Evolutionary conservation across 805 yeast species (phyloP), one percentile per base, ranked within the genome.

Genomic region (Maudiozyma serrabonitensis): DNA sequence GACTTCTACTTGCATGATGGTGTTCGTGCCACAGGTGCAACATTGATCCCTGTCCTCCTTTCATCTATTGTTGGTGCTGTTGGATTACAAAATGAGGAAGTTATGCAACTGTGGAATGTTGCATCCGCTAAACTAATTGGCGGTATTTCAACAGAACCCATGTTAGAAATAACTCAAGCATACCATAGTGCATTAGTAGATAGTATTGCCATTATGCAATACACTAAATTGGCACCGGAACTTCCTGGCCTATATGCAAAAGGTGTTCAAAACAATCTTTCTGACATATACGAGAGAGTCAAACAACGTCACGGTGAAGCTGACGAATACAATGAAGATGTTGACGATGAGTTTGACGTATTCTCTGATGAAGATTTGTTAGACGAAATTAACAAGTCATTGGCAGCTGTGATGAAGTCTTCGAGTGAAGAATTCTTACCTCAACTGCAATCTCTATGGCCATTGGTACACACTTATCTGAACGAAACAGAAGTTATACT

Each of bases 1-100:
- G 93, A 84, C 62, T 93, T 91, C 64, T 89, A 87, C 63, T 76
- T 90, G 60, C 96, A 89, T 64, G 96, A 89, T 66, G 96, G 95
- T 38, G 98, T 91, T 6, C 80, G 98, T 57, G 87, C 85, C 26
- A 79, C 91, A n/a, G 89, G 96, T 43, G 90, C 96, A 2, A 77
- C 82, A 53, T 76, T 90, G 5, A 80, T 90, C 60, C 89, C 97
- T 2, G 80, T 88, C 4, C 71, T 91, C 48, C 70, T 93, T 52
- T 69, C 78, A 48, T 80, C 87, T 54, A 74, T 83, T n/a, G 70
- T 74, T 51, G 61, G 67, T 3, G 76, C 76, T 3, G 72, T 76
- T 23, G 77, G 75, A 42, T 62, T 67, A 43, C 69, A 74, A 40
- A 78, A 88, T 4, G 72, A 74, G 11, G 82, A 81, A 55, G 79